phyloP scores from a whole-genome alignment of 176 grass and related monocot species.

The Guadua angustifolia region DNA sequence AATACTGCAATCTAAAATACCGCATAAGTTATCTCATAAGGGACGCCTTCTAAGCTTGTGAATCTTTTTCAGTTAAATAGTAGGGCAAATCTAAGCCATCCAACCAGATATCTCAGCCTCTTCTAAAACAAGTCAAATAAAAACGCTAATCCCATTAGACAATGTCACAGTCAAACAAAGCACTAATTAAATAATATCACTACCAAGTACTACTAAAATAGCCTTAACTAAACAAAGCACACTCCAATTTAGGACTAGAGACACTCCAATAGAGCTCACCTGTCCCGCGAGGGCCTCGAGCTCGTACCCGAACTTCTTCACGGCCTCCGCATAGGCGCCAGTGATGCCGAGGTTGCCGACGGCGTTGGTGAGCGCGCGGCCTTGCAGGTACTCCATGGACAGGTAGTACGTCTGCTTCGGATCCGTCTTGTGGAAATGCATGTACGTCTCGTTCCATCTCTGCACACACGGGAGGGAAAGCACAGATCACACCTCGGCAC shows the following conservation, averaged over 20 bases:
- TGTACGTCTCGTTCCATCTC: slow-evolving; percentile 95
- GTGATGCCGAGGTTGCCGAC: slow-evolving; percentile 89
- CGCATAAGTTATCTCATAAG: not conserved
- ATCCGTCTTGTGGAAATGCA: slow-evolving; percentile 94
- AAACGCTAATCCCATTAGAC: not conserved
- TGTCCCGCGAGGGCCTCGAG: slow-evolving; percentile 79
- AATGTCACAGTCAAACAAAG: slow-evolving; percentile 45
- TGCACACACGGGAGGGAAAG: slow-evolving; percentile 18
- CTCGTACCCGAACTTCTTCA: slow-evolving; percentile 90
- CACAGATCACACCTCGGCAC: slow-evolving; percentile 29
- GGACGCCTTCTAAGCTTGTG: not conserved
- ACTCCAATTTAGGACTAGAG: slow-evolving; percentile 21
- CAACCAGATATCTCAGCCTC: slow-evolving; percentile 1
- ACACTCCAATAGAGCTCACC: slow-evolving; percentile 50
- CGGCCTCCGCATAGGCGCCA: slow-evolving; percentile 84
- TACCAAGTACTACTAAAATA: slow-evolving; percentile 1
- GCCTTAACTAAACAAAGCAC: slow-evolving; percentile 31
- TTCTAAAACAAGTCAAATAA: slow-evolving; percentile 37
- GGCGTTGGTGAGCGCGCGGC: slow-evolving; percentile 92
- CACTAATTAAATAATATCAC: slow-evolving; percentile 45
- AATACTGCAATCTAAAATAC: slow-evolving; percentile 44
- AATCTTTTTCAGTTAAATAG: slow-evolving; percentile 6
- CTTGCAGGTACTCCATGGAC: slow-evolving; percentile 99
- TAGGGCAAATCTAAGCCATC: slow-evolving; percentile 35
- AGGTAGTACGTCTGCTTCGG: slow-evolving; percentile 99